These are phyloP conservation scores for Gentiana straminea DNA, from an alignment of 257 asterid species.

Conservation along the genomic window DNA sequence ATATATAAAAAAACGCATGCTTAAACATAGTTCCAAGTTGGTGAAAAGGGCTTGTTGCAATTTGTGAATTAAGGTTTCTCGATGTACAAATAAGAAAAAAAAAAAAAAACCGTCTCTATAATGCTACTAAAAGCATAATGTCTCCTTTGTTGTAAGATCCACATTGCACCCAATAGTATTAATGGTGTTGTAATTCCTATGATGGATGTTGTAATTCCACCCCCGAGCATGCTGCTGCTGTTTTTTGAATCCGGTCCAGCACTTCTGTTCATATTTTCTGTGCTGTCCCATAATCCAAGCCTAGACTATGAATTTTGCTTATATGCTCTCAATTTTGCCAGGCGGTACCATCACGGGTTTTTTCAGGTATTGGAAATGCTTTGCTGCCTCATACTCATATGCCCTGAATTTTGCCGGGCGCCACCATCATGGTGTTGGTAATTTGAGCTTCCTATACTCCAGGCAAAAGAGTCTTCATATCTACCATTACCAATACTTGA, in stretches of 20 bases:
- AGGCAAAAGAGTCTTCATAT: slow-evolving; percentile 16
- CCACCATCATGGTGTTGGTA: slow-evolving; percentile 6
- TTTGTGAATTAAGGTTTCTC: slow-evolving; percentile 4
- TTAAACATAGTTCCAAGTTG: slow-evolving; percentile 5
- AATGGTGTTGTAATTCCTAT: slow-evolving; percentile 3
- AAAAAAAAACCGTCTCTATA: background rate
- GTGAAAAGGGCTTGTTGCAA: slow-evolving; percentile 2
- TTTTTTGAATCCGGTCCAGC: too few species aligned
- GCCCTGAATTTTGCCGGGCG: slow-evolving; percentile 7
- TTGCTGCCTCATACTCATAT: slow-evolving; percentile 6
- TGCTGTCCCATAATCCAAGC: too few species aligned
- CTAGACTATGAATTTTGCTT: too few species aligned
- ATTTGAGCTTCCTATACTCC: slow-evolving; percentile 12
- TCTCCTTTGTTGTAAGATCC: background rate
- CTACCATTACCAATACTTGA: slow-evolving; percentile 4
- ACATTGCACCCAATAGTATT: background rate
- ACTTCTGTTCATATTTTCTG: too few species aligned
- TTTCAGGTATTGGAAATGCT: slow-evolving; percentile 8
- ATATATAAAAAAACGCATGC: background rate
- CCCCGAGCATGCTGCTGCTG: background rate
- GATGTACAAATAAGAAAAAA: slow-evolving; percentile 7
- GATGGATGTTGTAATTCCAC: slow-evolving; percentile 9
- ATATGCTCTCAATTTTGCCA: too few species aligned
- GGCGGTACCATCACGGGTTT: too few species aligned
- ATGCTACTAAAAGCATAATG: too few species aligned